phyloP scores from a whole-genome alignment of 805 yeast species.

The Cyberlindnera veronae region DNA sequence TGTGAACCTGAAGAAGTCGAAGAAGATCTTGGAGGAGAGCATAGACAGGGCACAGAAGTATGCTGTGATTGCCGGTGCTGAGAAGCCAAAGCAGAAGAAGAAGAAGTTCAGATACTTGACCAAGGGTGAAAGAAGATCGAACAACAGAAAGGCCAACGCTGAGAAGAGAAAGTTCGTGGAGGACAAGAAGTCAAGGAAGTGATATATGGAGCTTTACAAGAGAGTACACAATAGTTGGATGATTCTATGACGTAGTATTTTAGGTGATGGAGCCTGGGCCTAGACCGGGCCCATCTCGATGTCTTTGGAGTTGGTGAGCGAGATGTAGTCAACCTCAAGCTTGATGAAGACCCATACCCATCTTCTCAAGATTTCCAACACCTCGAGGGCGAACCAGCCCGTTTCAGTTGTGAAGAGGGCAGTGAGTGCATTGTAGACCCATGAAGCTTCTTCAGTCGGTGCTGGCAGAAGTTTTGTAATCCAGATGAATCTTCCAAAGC shows the following conservation, averaged over 20 bases:
- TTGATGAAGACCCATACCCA: constrained; percentile 89
- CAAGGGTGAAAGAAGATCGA: constrained; percentile 67
- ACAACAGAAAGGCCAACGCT: constrained; percentile 45
- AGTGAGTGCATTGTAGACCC: constrained; percentile 9
- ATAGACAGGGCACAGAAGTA: constrained; percentile 79
- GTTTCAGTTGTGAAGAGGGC: constrained; percentile 34
- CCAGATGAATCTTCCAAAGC: constrained; percentile 75
- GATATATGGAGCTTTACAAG: background rate
- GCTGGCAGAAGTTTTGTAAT: constrained; percentile 44
- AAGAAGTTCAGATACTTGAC: constrained; percentile 87
- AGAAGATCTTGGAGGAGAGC: constrained; percentile 68
- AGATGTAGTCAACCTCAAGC: constrained; percentile 62
- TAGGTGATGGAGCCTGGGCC: too few relatives aligned
- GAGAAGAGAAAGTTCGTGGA: constrained; percentile 36
- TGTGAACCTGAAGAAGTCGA: constrained; percentile 67
- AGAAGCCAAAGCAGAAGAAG: constrained; percentile 42
- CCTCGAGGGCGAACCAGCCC: constrained; percentile 66
- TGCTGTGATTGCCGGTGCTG: constrained; percentile 48
- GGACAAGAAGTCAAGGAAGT: constrained; percentile 27
- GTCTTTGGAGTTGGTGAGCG: constrained; percentile 6
- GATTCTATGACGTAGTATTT: background rate
- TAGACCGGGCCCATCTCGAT: constrained; percentile 12
- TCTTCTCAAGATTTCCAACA: constrained; percentile 75
- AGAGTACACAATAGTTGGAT: background rate
- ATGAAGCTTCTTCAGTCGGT: background rate